A percentile compares a stretch with the other conserved stretches of the same genome.
phyloP scores from a whole-genome alignment of 164 flowering plant genomes.

The Magnolia changhungtana region DNA sequence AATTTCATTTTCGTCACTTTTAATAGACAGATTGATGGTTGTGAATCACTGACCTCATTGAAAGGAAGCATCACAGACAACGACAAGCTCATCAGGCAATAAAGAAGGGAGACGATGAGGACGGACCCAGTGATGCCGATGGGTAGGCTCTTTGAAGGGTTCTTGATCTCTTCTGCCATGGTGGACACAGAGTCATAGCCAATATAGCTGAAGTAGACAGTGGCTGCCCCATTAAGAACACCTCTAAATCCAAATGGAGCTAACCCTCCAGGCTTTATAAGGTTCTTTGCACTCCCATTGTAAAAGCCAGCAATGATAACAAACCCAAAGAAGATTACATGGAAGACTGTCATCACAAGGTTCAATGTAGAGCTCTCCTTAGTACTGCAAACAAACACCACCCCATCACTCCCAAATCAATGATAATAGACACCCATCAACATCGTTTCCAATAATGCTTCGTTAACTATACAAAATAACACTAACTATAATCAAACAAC shows the following conservation, averaged over 20 bases:
- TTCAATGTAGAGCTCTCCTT: conserved; percentile 85
- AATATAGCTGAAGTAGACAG: conserved; percentile 69
- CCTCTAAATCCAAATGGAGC: conserved; percentile 64
- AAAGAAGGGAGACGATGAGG: conserved; percentile 48
- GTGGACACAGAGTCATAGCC: conserved; percentile 87
- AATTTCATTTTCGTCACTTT: not conserved
- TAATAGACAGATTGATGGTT: not conserved
- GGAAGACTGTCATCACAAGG: conserved; percentile 73
- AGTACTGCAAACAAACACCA: conserved; percentile 50
- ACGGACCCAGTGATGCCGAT: conserved; percentile 75
- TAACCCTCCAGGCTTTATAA: conserved; percentile 58
- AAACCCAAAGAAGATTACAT: conserved; percentile 69
- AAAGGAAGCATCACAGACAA: conserved; percentile 68
- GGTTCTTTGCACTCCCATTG: conserved; percentile 52
- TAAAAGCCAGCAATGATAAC: conserved; percentile 62
- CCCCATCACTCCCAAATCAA: conserved; percentile 11
- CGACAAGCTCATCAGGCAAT: conserved; percentile 68
- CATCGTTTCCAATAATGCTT: not conserved
- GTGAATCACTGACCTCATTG: conserved; percentile 36
- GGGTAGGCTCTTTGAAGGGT: conserved; percentile 66
- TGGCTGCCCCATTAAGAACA: conserved; percentile 66
- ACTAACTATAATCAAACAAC: not conserved
- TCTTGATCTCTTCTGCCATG: conserved; percentile 75
- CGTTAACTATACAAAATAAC: not conserved
- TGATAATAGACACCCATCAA: conserved; percentile 6